Percentiles rank a stretch among this genome's conserved stretches.
These are phyloP conservation scores for Solanum neorickii DNA, from an alignment of 257 asterid genomes.

Conservation along the genomic window DNA sequence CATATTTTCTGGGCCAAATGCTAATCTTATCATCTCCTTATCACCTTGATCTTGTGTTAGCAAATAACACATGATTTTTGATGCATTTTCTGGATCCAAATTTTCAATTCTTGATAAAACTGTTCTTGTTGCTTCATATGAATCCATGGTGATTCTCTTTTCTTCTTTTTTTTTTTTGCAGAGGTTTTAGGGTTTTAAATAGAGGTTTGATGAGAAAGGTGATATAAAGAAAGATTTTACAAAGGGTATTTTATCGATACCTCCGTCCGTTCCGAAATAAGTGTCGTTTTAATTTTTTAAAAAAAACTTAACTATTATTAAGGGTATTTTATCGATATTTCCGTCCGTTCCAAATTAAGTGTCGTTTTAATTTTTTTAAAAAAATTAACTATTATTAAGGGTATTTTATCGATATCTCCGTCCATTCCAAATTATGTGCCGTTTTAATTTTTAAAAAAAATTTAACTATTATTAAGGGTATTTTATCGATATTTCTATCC, in stretches of 20 bases:
- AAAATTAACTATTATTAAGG: too few relatives aligned
- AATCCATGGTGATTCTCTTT: slow-evolving; percentile 35
- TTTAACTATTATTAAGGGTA: too few relatives aligned
- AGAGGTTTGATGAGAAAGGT: neutral
- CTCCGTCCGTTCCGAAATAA: too few relatives aligned
- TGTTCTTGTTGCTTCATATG: slow-evolving; percentile 54
- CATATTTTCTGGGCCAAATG: slow-evolving; percentile 56
- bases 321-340: too few relatives aligned
- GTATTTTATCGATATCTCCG: too few relatives aligned
- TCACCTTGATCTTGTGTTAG: slow-evolving; percentile 74
- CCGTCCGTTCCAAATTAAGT: too few relatives aligned
- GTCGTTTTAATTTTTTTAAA: too few relatives aligned
- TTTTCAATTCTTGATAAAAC: slow-evolving; percentile 74
- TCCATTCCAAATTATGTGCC: too few relatives aligned
- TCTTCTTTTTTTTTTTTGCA: neutral
- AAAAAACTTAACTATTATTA: too few relatives aligned
- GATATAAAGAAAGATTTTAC: neutral
- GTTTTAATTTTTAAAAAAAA: accelerated
- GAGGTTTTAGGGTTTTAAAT: neutral
- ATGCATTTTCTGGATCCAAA: slow-evolving; percentile 75
- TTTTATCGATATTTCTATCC: too few relatives aligned
- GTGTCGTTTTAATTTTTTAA: too few relatives aligned
- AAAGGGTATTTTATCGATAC: too few relatives aligned
- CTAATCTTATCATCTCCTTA: slow-evolving; percentile 75
- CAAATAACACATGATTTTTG: slow-evolving; percentile 75